Evolutionary conservation across 129 eudicot species (phyloP).

Genomic region (Oenanthe sinensis): DNA sequence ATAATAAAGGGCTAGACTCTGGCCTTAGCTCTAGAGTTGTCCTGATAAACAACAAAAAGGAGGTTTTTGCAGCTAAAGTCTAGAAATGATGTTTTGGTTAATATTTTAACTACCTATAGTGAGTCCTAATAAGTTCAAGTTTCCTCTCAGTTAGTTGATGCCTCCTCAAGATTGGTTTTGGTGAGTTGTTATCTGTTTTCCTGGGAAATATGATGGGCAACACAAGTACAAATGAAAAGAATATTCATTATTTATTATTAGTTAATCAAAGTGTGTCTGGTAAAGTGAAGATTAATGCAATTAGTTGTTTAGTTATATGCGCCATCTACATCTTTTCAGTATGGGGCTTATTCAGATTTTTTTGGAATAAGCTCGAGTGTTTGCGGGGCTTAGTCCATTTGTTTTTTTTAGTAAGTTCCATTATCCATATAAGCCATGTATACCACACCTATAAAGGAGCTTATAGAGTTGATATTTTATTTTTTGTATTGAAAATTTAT

Average conservation of each 20-base stretch:
- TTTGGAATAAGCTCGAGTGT: background rate
- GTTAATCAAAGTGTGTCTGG: background rate
- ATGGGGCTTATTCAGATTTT: background rate
- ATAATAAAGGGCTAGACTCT: background rate
- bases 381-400: background rate
- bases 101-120: background rate
- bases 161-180: background rate
- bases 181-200: background rate
- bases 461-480: background rate
- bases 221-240: no score
- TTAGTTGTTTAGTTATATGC: background rate
- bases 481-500: background rate
- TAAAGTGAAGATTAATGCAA: background rate
- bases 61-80: background rate
- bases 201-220: background rate
- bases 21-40: background rate
- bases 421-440: background rate
- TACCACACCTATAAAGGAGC: background rate
- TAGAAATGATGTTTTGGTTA: background rate
- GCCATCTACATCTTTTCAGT: background rate
- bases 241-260: background rate
- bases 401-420: background rate
- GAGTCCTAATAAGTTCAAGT: background rate
- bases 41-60: background rate
- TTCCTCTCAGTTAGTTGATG: background rate